These are phyloP conservation scores for Apostasia ramifera DNA, from an alignment of 106 monocot species.

Conservation along the genomic window DNA sequence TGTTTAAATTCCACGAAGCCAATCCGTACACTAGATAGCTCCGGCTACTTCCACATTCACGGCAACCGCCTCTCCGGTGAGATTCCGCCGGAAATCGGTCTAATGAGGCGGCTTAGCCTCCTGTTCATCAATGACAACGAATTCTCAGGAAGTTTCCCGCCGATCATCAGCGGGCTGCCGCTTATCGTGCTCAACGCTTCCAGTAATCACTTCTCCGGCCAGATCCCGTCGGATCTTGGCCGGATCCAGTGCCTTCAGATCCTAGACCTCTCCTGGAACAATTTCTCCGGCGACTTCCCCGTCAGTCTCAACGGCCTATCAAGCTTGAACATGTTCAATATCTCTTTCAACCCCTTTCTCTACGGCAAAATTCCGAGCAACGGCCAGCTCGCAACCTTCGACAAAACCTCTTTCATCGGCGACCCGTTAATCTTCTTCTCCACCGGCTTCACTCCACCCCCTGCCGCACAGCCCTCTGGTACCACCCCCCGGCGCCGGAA, in stretches of 20 bases:
- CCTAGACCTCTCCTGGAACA: conserved; percentile 64
- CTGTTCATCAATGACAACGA: conserved; percentile 46
- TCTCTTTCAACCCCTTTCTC: conserved; percentile 67
- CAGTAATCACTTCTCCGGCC: conserved; percentile 44
- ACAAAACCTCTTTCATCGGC: conserved; percentile 51
- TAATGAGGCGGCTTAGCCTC: conserved; percentile 38
- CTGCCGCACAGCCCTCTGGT: background rate
- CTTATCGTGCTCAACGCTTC: conserved; percentile 59
- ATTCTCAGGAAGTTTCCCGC: conserved; percentile 40
- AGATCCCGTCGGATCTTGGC: conserved; percentile 51
- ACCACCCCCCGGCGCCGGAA: background rate
- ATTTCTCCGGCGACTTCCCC: conserved; percentile 61
- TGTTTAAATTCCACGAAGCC: conserved; percentile 41
- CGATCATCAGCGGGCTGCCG: conserved; percentile 26
- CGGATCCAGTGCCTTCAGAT: conserved; percentile 31
- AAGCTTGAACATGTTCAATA: conserved; percentile 53
- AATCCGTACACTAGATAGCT: conserved; percentile 23
- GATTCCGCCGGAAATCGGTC: conserved; percentile 52
- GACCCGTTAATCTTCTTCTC: conserved; percentile 40
- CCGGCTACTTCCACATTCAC: conserved; percentile 69
- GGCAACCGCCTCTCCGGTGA: conserved; percentile 56
- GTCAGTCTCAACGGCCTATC: conserved; percentile 33
- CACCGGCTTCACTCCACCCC: background rate
- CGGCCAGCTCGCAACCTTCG: conserved; percentile 61
- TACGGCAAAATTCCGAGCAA: conserved; percentile 34